Conservation (phyloP, 495 filamentous ascomycete genomes). For the Penicillium chermesinum region DNA sequence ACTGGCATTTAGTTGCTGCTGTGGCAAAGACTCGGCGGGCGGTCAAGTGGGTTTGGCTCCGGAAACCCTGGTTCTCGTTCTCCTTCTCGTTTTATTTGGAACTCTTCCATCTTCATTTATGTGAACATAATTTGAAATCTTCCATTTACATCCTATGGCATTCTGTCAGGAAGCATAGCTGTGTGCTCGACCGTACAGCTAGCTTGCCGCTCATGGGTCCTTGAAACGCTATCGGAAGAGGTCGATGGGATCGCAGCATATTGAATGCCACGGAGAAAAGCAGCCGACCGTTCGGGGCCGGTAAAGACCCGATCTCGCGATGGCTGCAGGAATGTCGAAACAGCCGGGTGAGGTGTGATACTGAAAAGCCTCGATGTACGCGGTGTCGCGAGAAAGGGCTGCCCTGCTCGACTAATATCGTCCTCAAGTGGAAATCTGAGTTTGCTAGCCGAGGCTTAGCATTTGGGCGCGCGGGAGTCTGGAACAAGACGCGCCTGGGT, state of each 20-base stretch:
- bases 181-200: neutral
- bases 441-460: conserved; percentile 40
- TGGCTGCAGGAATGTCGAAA: conserved; percentile 43
- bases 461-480: conserved; percentile 41
- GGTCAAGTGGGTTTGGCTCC: no score
- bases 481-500: conserved; percentile 31
- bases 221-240: neutral
- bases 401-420: conserved; percentile 34
- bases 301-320: conserved; percentile 43
- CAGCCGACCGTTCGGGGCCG: conserved; percentile 37
- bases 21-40: no score
- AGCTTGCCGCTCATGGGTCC: neutral
- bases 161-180: no score
- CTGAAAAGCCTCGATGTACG: conserved; percentile 38
- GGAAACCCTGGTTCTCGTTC: no score
- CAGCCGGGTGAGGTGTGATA: conserved; percentile 42
- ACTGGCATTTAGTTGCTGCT: no score
- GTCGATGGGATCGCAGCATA: conserved; percentile 2
- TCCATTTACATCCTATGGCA: no score
- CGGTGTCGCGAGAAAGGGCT: conserved; percentile 35
- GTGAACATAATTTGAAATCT: no score
- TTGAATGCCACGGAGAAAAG: conserved; percentile 43
- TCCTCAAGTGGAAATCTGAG: conserved; percentile 45
- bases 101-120: no score
- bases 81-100: no score